phyloP scores from a whole-genome alignment of 176 grass and related monocot genomes.

The Pontederia crassipes region DNA sequence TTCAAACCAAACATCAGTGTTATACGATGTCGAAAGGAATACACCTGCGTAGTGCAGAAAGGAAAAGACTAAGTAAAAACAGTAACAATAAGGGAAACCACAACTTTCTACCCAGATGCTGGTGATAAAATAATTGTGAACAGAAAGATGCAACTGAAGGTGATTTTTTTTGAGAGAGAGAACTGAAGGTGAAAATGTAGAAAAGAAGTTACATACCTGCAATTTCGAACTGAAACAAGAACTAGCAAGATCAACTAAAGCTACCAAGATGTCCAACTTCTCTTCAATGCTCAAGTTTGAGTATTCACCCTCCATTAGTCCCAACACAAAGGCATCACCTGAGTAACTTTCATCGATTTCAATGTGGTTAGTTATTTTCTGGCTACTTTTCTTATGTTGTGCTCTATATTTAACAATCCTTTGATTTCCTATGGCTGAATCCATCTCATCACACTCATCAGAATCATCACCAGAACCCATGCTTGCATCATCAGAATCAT shows the following conservation, averaged over 20 bases:
- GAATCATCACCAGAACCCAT: conserved; percentile 51
- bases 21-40: too few relatives aligned
- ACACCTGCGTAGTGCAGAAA: too few relatives aligned
- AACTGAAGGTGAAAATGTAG: too few relatives aligned
- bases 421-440: conserved; percentile 28
- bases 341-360: conserved; percentile 98
- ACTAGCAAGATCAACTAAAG: conserved; percentile 77
- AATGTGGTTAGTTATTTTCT: conserved; percentile 44
- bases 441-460: conserved; percentile 13
- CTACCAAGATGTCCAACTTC: conserved; percentile 79
- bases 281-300: conserved; percentile 86
- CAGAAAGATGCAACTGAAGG: too few relatives aligned
- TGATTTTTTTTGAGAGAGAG: too few relatives aligned
- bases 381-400: conserved; percentile 19
- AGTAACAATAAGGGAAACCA: too few relatives aligned
- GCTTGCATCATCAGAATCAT: conserved; percentile 27
- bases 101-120: too few relatives aligned
- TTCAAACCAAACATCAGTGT: too few relatives aligned
- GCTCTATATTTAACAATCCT: conserved; percentile 32
- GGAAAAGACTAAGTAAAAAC: too few relatives aligned
- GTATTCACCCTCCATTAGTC: conserved; percentile 96
- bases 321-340: conserved; percentile 74
- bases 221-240: conserved; percentile 59
- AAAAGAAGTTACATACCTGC: conserved; percentile 35
- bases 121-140: too few relatives aligned